phyloP scores from a whole-genome alignment of 106 monocot species.

The Phalaenopsis aphrodite region DNA sequence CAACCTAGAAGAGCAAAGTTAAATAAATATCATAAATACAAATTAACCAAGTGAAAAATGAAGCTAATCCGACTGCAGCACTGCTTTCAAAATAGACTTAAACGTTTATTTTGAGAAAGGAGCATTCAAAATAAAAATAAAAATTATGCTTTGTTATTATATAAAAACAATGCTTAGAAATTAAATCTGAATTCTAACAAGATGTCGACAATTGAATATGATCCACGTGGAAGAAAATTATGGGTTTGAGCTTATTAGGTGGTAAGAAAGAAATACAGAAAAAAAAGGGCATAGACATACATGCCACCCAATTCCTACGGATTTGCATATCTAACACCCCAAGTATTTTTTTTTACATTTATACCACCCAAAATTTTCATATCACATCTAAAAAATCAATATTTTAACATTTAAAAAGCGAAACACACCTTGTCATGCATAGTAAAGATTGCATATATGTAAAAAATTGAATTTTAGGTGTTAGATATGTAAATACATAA shows the following conservation, averaged over 20 bases:
- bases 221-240: not conserved
- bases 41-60: not conserved
- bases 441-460: too few species aligned
- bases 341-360: too few species aligned
- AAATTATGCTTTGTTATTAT: not conserved
- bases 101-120: not conserved
- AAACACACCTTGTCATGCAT: too few species aligned
- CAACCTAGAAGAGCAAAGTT: slow-evolving; percentile 43
- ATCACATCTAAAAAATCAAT: too few species aligned
- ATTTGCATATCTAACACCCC: too few species aligned
- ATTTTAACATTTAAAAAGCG: too few species aligned
- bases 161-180: not conserved
- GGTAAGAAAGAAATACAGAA: not conserved
- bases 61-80: not conserved
- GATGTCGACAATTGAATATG: not conserved
- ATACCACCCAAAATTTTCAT: too few species aligned
- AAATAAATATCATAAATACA: not conserved
- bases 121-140: not conserved
- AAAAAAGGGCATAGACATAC: not conserved
- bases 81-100: not conserved
- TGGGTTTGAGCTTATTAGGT: not conserved
- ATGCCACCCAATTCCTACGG: too few species aligned
- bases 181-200: not conserved
- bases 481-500: too few species aligned
- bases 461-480: too few species aligned